Evolutionary conservation across 257 asterid species (phyloP).

Genomic region (Apocynum venetum): DNA sequence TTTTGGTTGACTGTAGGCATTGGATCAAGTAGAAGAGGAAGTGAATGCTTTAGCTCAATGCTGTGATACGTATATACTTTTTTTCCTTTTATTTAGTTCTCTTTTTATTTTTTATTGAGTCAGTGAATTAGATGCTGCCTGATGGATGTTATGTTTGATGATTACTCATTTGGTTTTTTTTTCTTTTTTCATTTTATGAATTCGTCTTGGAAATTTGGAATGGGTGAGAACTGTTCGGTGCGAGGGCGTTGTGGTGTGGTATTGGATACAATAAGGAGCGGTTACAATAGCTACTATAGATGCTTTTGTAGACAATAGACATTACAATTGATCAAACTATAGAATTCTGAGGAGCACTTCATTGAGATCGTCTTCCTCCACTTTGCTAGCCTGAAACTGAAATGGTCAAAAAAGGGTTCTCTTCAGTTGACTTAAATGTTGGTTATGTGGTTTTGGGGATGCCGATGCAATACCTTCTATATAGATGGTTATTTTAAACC

Average conservation of each 20-base stretch:
- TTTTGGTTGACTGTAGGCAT: constrained; percentile 43
- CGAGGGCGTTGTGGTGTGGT: not conserved
- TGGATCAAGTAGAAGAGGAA: constrained; percentile 93
- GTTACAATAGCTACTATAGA: not conserved
- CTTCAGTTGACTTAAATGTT: not conserved
- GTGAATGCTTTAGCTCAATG: constrained; percentile 85
- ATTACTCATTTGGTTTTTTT: too few relatives aligned
- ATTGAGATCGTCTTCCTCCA: not conserved
- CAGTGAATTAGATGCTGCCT: not conserved
- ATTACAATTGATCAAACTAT: not conserved
- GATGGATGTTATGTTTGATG: not conserved
- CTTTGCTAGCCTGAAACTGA: not conserved
- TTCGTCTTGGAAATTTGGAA: not conserved
- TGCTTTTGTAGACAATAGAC: not conserved
- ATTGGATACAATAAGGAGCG: not conserved
- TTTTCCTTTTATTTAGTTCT: not conserved
- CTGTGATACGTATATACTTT: constrained; percentile 60
- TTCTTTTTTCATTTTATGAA: not conserved
- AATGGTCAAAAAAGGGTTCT: not conserved
- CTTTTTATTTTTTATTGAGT: constrained; percentile 2
- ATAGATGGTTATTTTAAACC: not conserved
- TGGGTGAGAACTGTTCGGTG: not conserved
- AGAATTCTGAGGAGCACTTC: not conserved
- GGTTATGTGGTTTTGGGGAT: not conserved
- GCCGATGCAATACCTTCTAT: not conserved